Base-by-base conservation (phyloP, 2,329 filamentous ascomycete species). In the Penicillium sp. region DNA sequence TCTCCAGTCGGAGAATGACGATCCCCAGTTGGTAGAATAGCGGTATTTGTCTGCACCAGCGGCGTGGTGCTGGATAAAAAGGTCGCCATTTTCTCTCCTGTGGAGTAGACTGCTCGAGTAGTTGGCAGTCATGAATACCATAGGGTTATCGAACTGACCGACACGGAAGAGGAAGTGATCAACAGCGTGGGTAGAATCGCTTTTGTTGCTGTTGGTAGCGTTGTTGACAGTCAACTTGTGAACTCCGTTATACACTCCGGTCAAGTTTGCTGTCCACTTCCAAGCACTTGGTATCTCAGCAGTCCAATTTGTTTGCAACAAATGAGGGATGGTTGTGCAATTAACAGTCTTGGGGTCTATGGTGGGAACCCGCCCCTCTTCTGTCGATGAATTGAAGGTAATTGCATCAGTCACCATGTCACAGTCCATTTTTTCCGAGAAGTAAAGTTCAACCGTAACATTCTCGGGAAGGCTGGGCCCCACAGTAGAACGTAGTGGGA, bases 141-240 rank as follows among this genome's bases (percentile, higher is more conserved):
- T 79, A 0, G 84, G 84, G 63, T 88, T 88, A 58, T 82, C 75
- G 2, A 63, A 61, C 57, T 81, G 76, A 32, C 85, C 85, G 55
- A 87, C 74, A n/a, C 85, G 82, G 62, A 88, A 75, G 58, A 88
- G 74, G 69, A 88, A 85, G 55, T 82, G 80, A 59, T 88, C 85
- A 18, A 77, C 70, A 0, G 82, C 75, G 44, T 79, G 72, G 1
- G 83, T 86, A n/a, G 72, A 74, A 2, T 65, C 64, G 16, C 16
- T 49, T 1, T 74, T 75, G 18, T 69, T 68, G 2, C 69, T 62
- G 40, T 74, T 77, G 6, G 77, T 76, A 13, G 78, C 77, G 60
- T 86, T 86, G 54, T 76, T 79, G 48, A 88, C 69, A 1, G 80
- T 84, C 54, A 88, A 65, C 24, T 78, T 75, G 66, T 88, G 82